Conservation (phyloP, 352 stramenopile species). For the Peronospora belbahrii region DNA sequence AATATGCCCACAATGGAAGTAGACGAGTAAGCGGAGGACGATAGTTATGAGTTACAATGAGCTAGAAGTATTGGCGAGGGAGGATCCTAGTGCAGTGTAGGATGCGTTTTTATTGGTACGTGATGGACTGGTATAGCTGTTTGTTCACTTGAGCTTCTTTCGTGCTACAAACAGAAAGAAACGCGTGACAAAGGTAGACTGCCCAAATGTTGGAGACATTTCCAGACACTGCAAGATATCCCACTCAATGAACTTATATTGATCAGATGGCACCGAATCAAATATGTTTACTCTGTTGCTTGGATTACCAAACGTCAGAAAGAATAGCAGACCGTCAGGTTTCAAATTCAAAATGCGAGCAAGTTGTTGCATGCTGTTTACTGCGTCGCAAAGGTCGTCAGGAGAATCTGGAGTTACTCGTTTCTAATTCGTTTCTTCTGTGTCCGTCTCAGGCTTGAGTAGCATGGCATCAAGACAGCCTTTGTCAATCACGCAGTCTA, state of each 20-base stretch:
- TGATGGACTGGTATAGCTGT: not conserved
- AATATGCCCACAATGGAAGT: slow-evolving; percentile 49
- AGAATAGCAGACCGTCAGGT: slow-evolving; percentile 30
- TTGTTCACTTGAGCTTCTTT: slow-evolving; percentile 28
- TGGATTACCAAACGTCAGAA: slow-evolving; percentile 43
- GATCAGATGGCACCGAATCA: slow-evolving; percentile 25
- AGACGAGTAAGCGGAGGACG: slow-evolving; percentile 20
- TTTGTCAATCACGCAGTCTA: slow-evolving; percentile 52
- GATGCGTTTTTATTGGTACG: slow-evolving; percentile 17
- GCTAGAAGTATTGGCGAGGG: slow-evolving; percentile 11
- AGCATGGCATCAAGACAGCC: slow-evolving; percentile 54
- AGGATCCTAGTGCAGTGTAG: slow-evolving; percentile 4
- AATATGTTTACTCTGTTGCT: slow-evolving; percentile 47
- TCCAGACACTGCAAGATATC: slow-evolving; percentile 48
- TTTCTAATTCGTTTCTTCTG: slow-evolving; percentile 38
- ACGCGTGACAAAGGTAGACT: slow-evolving; percentile 30
- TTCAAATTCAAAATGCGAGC: slow-evolving; percentile 26
- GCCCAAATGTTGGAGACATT: slow-evolving; percentile 29
- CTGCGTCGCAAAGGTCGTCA: slow-evolving; percentile 32
- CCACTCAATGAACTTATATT: slow-evolving; percentile 26
- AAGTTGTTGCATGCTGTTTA: slow-evolving; percentile 33
- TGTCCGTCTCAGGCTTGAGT: slow-evolving; percentile 39
- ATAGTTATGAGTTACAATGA: slow-evolving; percentile 13
- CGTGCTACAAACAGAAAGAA: slow-evolving; percentile 48
- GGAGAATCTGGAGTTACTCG: slow-evolving; percentile 29